phyloP scores from a whole-genome alignment of 306 rosid genomes.

The Pterocarpus santalinus region DNA sequence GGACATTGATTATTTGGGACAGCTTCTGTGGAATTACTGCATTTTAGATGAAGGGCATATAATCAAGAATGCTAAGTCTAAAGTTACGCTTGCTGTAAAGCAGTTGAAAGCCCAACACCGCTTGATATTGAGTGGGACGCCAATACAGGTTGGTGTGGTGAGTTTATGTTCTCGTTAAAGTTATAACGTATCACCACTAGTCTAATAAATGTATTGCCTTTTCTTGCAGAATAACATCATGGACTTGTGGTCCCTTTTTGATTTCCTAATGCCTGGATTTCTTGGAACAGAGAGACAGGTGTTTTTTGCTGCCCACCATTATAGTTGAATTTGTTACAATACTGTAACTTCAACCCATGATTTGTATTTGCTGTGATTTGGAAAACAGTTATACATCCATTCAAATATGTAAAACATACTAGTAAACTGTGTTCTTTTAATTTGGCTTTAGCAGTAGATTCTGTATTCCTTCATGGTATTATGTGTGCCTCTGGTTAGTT shows the following conservation, averaged over 20 bases:
- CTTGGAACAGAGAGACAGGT: constrained; percentile 99
- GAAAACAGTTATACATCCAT: constrained; percentile 23
- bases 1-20: constrained; percentile 83
- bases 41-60: constrained; percentile 97
- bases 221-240: constrained; percentile 90
- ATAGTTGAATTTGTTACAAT: constrained; percentile 21
- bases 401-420: constrained; percentile 1
- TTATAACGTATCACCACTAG: constrained; percentile 11
- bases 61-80: constrained; percentile 93
- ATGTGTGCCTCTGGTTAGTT: constrained; percentile 11
- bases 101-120: constrained; percentile 96
- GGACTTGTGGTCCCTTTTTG: constrained; percentile 99
- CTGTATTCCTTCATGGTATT: constrained; percentile 10
- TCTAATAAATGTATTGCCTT: constrained; percentile 44
- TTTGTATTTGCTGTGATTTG: constrained; percentile 27
- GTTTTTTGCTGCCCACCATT: constrained; percentile 11
- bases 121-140: constrained; percentile 96
- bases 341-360: not conserved
- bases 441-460: not conserved
- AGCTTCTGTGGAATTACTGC: constrained; percentile 86
- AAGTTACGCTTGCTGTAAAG: constrained; percentile 89
- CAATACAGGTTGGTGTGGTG: constrained; percentile 87
- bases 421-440: not conserved
- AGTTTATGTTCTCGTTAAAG: constrained; percentile 31
- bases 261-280: constrained; percentile 98